Evolutionary conservation across 352 stramenopile species (phyloP).

Genomic region (Phytopythium mirpurense): DNA sequence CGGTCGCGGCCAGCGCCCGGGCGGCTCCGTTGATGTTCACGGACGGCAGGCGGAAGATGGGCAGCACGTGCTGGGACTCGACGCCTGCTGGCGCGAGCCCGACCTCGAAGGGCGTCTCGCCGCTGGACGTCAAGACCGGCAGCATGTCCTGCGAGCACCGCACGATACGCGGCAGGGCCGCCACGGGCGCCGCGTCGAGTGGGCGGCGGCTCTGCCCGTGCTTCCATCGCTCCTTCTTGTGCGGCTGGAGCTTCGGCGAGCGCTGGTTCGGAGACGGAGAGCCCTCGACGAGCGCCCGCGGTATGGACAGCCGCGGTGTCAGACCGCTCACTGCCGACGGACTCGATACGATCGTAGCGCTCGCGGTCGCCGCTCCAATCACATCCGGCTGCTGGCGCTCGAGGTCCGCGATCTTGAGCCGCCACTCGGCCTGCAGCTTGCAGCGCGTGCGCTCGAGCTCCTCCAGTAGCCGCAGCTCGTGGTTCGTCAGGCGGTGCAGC

Average conservation of each 20-base stretch:
- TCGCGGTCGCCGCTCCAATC: constrained; percentile 16
- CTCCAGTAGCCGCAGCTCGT: constrained; percentile 70
- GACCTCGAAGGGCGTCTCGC: constrained; percentile 71
- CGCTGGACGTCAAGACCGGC: constrained; percentile 59
- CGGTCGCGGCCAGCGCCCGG: constrained; percentile 25
- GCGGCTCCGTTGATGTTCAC: constrained; percentile 47
- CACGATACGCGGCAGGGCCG: constrained; percentile 10
- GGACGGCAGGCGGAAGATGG: constrained; percentile 61
- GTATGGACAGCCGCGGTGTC: constrained; percentile 28
- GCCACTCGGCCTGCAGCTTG: constrained; percentile 65
- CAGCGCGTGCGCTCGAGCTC: constrained; percentile 69
- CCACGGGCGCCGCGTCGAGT: not conserved
- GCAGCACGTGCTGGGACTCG: constrained; percentile 36
- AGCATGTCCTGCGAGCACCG: constrained; percentile 57
- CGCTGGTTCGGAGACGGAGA: constrained; percentile 27
- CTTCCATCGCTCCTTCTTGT: constrained; percentile 30
- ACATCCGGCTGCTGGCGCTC: constrained; percentile 33
- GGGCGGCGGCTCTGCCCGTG: not conserved
- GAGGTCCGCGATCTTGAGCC: constrained; percentile 53
- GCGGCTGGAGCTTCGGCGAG: constrained; percentile 32
- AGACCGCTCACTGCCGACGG: constrained; percentile 29
- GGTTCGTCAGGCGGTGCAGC: constrained; percentile 66
- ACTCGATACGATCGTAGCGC: constrained; percentile 6
- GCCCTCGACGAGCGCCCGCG: constrained; percentile 7
- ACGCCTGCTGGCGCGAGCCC: constrained; percentile 26